These are phyloP conservation scores for Penicillium simplicissimum DNA, from an alignment of 495 filamentous ascomycete genomes.

Conservation along the genomic window DNA sequence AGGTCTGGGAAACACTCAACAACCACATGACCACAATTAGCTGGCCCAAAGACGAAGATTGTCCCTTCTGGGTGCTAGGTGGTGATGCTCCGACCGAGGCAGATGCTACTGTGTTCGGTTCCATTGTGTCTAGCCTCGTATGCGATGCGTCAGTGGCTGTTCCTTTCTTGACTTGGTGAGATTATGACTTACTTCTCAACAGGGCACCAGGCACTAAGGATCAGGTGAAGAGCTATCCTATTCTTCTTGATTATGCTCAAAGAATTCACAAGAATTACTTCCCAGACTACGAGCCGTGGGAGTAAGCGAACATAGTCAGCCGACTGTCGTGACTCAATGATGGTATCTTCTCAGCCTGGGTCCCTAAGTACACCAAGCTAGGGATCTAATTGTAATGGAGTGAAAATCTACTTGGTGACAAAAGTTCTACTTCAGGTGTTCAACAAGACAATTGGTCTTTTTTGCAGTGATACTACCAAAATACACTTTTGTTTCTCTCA, in stretches of 20 bases:
- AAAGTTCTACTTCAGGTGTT: too few species aligned
- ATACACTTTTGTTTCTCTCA: too few species aligned
- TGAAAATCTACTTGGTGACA: too few species aligned
- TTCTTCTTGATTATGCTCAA: conserved; percentile 56
- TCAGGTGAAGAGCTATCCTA: conserved; percentile 46
- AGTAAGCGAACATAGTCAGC: too few species aligned
- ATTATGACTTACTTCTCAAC: neutral
- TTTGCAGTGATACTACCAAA: too few species aligned
- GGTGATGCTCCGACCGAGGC: conserved; percentile 55
- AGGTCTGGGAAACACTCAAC: conserved; percentile 56
- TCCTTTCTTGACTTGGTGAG: neutral
- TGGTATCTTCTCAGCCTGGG: too few species aligned
- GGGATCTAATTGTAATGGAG: too few species aligned
- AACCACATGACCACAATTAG: conserved; percentile 34
- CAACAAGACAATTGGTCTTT: too few species aligned
- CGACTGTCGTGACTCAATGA: too few species aligned
- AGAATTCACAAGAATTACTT: conserved; percentile 61
- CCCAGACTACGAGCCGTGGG: conserved; percentile 53
- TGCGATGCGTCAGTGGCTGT: conserved; percentile 52
- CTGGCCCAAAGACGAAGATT: conserved; percentile 18
- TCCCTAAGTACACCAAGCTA: too few species aligned
- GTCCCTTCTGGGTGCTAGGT: conserved; percentile 59
- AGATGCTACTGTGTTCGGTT: conserved; percentile 58
- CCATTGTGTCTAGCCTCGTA: conserved; percentile 51
- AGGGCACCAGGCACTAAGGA: conserved; percentile 50